phyloP scores from a whole-genome alignment of 1,139 yeast species.

The Nakaseomyces nivariensis region DNA sequence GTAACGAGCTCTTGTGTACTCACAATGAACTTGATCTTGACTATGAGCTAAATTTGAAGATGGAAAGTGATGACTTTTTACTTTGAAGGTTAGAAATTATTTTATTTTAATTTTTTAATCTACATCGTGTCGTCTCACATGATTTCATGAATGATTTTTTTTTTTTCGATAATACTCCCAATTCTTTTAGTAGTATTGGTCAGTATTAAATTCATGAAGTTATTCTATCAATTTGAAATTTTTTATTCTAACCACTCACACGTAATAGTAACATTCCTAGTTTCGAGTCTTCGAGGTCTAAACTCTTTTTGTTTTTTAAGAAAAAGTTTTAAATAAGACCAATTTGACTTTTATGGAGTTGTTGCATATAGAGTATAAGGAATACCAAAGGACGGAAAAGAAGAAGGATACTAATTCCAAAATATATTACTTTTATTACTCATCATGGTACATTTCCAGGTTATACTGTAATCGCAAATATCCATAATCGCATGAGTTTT shows the following conservation, averaged over 20 bases:
- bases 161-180: not conserved
- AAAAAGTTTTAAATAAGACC: no score
- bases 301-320: no score
- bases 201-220: not conserved
- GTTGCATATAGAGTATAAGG: not conserved
- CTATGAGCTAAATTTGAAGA: slow-evolving; percentile 1
- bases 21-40: not conserved
- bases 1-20: not conserved
- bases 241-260: no score
- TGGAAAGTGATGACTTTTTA: not conserved
- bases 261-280: no score
- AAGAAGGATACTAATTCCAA: not conserved
- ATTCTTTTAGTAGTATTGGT: not conserved
- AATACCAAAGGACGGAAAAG: not conserved
- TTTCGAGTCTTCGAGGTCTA: not conserved
- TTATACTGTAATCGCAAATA: not conserved
- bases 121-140: not conserved
- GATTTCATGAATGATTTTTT: not conserved
- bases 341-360: not conserved
- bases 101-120: not conserved
- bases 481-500: not conserved
- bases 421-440: not conserved
- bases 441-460: not conserved
- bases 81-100: not conserved
- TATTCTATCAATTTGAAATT: not conserved